Evolutionary conservation across 192 early-diverging fungal species (phyloP), one percentile per base, ranked within the genome.

Genomic region (Phlyctochytrium planicorne): DNA sequence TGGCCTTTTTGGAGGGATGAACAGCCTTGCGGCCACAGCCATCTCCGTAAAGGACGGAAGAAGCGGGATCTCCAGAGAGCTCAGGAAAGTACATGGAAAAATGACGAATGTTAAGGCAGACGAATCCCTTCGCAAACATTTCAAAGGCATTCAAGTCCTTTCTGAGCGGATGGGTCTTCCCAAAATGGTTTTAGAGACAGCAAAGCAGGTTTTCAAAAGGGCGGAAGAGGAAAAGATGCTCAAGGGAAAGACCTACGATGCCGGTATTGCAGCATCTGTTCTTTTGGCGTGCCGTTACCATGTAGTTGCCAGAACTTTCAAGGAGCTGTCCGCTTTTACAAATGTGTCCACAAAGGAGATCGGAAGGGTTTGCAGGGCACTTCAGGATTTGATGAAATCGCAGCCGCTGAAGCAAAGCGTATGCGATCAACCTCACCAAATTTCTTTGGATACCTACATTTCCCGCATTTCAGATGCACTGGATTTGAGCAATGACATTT

Each of bases 321-420:
- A 93, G 70, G 95, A 99, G 75, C 93, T 97, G 57, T 92, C 90
- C 66, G 89, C 89, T 1, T 65, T 94, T 60, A 96, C 94, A 0
- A 85, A 89, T 30, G 93, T 99, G 16, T 89, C 92, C 31, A 95
- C 94, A 69, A 96, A 94, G 70, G 94, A 96, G 53, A 94, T 97
- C 75, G 93, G 94, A 1, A 81, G 94, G 37, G 88, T 87, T 47
- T 93, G 84, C 76, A 92, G 91, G 72, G 67, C 83, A 0, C 55
- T 93, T 24, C 67, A 72, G 63, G 55, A n/a, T n/a, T n/a, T n/a
- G n/a, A n/a, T n/a, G n/a, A n/a, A n/a, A n/a, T n/a, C n/a, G n/a
- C n/a, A n/a, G n/a, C n/a, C n/a, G n/a, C n/a, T n/a, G n/a, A n/a
- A n/a, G n/a, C n/a, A n/a, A n/a, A n/a, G 62, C 23, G 36, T 61